phyloP scores from a whole-genome alignment of 805 yeast genomes.

The Tetrapisispora taiwanensis region DNA sequence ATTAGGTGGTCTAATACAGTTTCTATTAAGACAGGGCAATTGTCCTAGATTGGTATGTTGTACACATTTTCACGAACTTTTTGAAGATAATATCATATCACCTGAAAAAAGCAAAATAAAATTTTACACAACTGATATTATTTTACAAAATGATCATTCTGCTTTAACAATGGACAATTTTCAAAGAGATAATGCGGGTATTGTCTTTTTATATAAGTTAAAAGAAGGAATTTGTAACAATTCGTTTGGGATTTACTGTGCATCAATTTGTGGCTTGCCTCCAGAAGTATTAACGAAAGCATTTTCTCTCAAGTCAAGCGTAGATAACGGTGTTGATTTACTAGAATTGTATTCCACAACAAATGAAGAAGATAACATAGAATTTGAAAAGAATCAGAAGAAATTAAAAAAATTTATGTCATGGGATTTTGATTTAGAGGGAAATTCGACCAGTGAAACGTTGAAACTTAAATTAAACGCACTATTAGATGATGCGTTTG shows the following conservation, averaged over 20 bases:
- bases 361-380: slow-evolving; percentile 11
- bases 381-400: slow-evolving; percentile 11
- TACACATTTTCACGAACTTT: slow-evolving; percentile 38
- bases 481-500: not conserved
- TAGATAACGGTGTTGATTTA: slow-evolving; percentile 14
- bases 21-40: slow-evolving; percentile 8
- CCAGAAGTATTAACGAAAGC: slow-evolving; percentile 28
- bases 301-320: slow-evolving; percentile 12
- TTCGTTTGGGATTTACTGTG: slow-evolving; percentile 36
- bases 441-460: slow-evolving; percentile 1
- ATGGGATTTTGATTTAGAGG: slow-evolving; percentile 24
- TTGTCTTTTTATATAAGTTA: slow-evolving; percentile 30
- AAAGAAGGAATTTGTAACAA: slow-evolving; percentile 25
- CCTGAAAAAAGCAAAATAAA: slow-evolving; percentile 13
- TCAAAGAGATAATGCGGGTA: slow-evolving; percentile 6
- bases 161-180: no score
- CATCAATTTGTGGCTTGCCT: slow-evolving; percentile 31
- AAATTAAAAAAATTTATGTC: slow-evolving; percentile 19
- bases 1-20: slow-evolving; percentile 31
- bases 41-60: slow-evolving; percentile 29
- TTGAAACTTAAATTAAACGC: slow-evolving; percentile 6
- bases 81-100: slow-evolving; percentile 20
- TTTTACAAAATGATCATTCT: slow-evolving; percentile 6
- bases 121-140: slow-evolving; percentile 31
- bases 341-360: slow-evolving; percentile 11